phyloP scores from a whole-genome alignment of 257 asterid species.

The Paulownia fortunei region DNA sequence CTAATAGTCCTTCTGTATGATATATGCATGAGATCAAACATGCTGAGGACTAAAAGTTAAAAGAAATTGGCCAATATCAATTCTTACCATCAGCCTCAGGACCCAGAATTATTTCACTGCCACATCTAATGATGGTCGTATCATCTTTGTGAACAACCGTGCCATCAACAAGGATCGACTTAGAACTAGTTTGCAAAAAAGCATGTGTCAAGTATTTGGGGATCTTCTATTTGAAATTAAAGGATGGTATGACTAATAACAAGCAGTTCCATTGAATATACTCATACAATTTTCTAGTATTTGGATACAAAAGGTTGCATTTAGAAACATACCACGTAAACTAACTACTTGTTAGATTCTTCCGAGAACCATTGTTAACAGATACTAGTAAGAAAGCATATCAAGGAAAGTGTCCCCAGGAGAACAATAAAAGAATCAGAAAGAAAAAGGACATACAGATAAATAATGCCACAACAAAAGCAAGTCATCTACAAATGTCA shows the following conservation, averaged over 20 bases:
- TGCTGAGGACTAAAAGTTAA: constrained; percentile 1
- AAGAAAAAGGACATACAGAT: background rate
- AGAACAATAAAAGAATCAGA: background rate
- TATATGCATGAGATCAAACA: constrained; percentile 7
- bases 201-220: constrained; percentile 32
- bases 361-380: background rate
- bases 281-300: background rate
- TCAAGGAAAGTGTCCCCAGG: constrained; percentile 3
- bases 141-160: constrained; percentile 63
- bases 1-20: background rate
- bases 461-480: background rate
- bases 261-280: constrained; percentile 23
- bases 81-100: constrained; percentile 62
- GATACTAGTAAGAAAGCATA: background rate
- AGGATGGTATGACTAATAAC: background rate
- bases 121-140: constrained; percentile 64
- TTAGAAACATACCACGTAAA: background rate
- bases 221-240: constrained; percentile 2
- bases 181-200: constrained; percentile 49
- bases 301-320: constrained; percentile 6
- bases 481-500: background rate
- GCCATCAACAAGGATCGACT: constrained; percentile 70
- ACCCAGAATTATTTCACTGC: constrained; percentile 83
- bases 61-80: constrained; percentile 17
- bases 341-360: background rate